Base-by-base conservation (phyloP, 2,329 filamentous ascomycete genomes). In the Blastomyces parvus region DNA sequence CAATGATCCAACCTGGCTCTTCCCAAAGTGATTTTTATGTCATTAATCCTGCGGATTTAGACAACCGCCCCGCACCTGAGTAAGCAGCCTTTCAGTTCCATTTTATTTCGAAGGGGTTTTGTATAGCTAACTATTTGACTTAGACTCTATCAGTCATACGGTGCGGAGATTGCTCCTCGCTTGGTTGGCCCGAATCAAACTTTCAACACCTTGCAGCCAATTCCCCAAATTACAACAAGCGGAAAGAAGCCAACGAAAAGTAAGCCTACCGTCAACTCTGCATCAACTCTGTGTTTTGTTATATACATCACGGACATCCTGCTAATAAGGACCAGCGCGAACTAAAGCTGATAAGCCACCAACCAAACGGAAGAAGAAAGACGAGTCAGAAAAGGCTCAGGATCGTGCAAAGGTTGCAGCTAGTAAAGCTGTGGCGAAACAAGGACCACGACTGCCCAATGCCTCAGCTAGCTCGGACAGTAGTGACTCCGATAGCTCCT, bases 401-500 rank as follows among this genome's bases (percentile, higher is more conserved):
- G 53, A 42, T 36, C 44, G 40, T 17, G 22, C 60, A 30, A 65
- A 65, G 46, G 52, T 60, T 36, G 19, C 59, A 33, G 40, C 68
- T 4, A 73, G 67, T 57, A 74, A 72, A 60, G 38, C 62, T 1
- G 53, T 66, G 22, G 65, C 61, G 40, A 73, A 74, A 65, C 27
- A 57, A 13, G 55, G 62, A 17, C 53, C 59, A 25, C 75, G 74
- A 62, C 74, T 69, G 59, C 66, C 70, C 22, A 76, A 78, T 52
- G 77, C 77, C 30, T 80, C 79, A 59, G 77, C 76, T 13, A 77
- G 73, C 59, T 81, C 81, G 3, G 76, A 74, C 19, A 81, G 83
- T 64, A 80, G 82, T 58, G 83, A 68, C 74, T 67, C 80, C 74
- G 67, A 83, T 66, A 74, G 77, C 48, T 82, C 82, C 36, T 81